phyloP scores from a whole-genome alignment of 108 stramenopile genomes.

The Parietichytrium sp. region DNA sequence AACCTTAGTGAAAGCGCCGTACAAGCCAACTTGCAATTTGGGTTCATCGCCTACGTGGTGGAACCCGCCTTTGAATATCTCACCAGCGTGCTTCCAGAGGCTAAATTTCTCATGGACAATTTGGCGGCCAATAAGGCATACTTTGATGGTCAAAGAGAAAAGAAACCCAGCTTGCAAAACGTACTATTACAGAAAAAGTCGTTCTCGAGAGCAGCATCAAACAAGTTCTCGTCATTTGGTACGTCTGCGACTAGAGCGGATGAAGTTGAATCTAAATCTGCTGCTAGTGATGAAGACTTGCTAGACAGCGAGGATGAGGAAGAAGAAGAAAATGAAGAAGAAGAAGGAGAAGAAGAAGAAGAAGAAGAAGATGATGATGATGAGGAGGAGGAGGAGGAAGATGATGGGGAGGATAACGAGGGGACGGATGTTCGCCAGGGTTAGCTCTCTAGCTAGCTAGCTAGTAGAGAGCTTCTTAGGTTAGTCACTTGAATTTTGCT shows the following conservation, averaged over 20 bases:
- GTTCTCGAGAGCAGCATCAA: neutral
- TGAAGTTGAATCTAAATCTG: neutral
- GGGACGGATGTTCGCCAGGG: neutral
- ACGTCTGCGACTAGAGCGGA: neutral
- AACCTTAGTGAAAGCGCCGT: conserved; percentile 51
- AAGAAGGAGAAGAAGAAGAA: neutral
- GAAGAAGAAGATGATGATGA: neutral
- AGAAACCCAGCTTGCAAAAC: neutral
- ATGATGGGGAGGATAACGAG: neutral
- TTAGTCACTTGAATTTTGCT: too few relatives aligned
- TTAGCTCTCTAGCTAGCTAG: neutral
- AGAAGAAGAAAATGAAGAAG: neutral
- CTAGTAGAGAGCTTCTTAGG: neutral
- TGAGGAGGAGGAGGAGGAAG: conserved; percentile 10
- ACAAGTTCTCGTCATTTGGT: neutral
- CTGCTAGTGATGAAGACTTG: neutral
- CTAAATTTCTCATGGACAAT: neutral
- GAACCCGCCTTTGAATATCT: conserved; percentile 53
- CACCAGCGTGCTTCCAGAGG: conserved; percentile 52
- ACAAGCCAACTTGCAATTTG: conserved; percentile 60
- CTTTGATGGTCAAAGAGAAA: neutral
- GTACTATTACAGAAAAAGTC: neutral
- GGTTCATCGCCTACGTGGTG: conserved; percentile 65
- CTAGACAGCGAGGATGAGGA: neutral
- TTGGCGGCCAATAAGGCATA: neutral